Percentiles rank a stretch among this genome's conserved stretches.
These are phyloP conservation scores for Thelonectria rubi DNA, from an alignment of 2,329 filamentous ascomycete genomes.

Conservation along the genomic window DNA sequence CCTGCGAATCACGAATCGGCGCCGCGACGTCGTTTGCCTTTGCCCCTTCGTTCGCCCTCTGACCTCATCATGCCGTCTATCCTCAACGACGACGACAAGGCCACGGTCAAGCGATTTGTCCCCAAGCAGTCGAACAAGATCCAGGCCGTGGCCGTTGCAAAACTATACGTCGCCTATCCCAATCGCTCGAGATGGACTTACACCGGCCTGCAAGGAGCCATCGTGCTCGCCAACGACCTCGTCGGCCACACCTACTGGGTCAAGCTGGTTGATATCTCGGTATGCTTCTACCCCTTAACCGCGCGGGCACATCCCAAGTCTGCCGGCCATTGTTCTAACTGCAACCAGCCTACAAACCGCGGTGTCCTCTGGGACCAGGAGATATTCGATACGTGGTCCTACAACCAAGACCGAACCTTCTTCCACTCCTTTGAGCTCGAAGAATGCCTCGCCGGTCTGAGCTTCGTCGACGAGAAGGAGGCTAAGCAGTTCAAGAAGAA, in stretches of 20 bases:
- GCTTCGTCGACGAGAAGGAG: constrained; percentile 97
- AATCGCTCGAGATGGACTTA: constrained; percentile 89
- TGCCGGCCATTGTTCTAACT: constrained; percentile 29
- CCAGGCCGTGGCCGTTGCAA: constrained; percentile 90
- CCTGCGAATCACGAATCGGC: neutral
- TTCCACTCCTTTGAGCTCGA: constrained; percentile 98
- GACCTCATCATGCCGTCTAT: constrained; percentile 67
- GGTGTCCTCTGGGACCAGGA: constrained; percentile 98
- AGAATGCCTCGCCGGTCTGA: constrained; percentile 87
- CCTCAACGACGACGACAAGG: constrained; percentile 92
- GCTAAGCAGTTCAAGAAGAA: constrained; percentile 97
- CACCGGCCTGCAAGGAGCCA: constrained; percentile 90
- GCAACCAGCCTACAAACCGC: constrained; percentile 71
- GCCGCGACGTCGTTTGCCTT: neutral
- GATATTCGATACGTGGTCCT: constrained; percentile 92
- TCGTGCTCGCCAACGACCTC: constrained; percentile 90
- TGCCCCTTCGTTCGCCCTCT: constrained; percentile 7
- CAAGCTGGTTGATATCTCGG: constrained; percentile 96
- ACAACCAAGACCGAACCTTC: constrained; percentile 97
- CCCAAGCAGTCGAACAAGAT: constrained; percentile 98
- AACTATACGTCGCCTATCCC: constrained; percentile 92
- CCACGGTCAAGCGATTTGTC: constrained; percentile 92
- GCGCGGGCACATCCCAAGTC: constrained; percentile 4
- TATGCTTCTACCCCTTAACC: constrained; percentile 51
- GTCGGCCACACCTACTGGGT: constrained; percentile 97